Base-by-base conservation (phyloP, 202 grass and related monocot species). In the Setaria viridis region DNA sequence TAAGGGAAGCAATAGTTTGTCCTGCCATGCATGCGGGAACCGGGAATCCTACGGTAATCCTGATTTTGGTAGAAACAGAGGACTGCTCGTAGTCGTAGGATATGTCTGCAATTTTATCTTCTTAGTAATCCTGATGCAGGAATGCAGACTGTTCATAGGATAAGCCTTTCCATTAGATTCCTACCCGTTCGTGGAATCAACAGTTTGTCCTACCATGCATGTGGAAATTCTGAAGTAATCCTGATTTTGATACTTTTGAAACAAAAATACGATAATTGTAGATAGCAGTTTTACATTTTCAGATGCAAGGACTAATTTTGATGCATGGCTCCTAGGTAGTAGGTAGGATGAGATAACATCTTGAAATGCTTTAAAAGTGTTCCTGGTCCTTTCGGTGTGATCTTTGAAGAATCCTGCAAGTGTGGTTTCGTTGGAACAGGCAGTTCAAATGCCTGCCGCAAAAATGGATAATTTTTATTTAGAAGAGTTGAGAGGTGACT, bases 11-110 rank as follows among this genome's bases (percentile, higher is more conserved):
- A 64, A 64, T 6, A 73, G 29, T 64, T 49, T 63, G 6, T n/a
- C 70, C 47, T 62, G 20, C 49, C 47, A 67, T 74, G 50, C 48
- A 13, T 84, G 58, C 58, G 30, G 21, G 16, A 49, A 81, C 16
- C 58, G 30, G 21, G 16, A 49, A 81, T 21, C 67, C 49, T 21
- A 50, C 55, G 47, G 62, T 56, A 0, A 34, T 16, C 39, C 34
- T 60, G 32, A 37, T 41, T 68, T 75, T 21, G 9, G 2, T 51
- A 25, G 20, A 42, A 29, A 45, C 11, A 53, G 6, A 45, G 20
- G 16, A 35, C 4, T 29, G 32, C 35, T 63, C 3, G 12, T 76
- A 70, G 69, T 63, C 3, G 12, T 76, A 70, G 69, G 20, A 45
- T 47, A 29, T 0, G 13, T 12, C 51, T 81, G 21, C 48, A 53